Evolutionary conservation across 2,329 filamentous ascomycete genomes (phyloP), one percentile per base, ranked within the genome.

Genomic region (Arthroderma sp.): DNA sequence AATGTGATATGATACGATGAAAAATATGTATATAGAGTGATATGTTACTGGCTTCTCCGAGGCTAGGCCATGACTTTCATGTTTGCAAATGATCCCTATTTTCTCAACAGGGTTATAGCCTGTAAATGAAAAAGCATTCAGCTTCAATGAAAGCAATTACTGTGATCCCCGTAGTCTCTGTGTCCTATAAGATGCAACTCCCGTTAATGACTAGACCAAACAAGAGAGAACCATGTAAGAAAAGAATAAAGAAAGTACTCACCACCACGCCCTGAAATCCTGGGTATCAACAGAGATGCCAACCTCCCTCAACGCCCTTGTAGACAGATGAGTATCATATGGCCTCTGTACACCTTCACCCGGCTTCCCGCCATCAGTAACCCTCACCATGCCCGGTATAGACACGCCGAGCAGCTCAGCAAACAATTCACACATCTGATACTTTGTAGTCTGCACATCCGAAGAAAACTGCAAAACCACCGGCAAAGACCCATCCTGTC

Each of bases 311-410:
- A 95, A 73, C 39, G 77, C 81, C 70, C 80, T 81, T 7, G 87
- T 95, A 65, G 87, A 90, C 49, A 96, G 75, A 71, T 95, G 89
- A 64, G 87, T 91, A 72, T 95, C 89, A 67, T 88, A 95, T 11
- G 91, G 90, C 61, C 90, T 79, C 72, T 90, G 82, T 0, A 90
- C 87, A 21, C 79, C 77, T 47, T 85, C 81, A 60, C 81, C 83
- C 4, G 84, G 82, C 62, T 88, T 85, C 68, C 87, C 86, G 65
- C 87, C 78, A 23, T 82, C 80, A 65, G 88, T 85, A 8, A 85
- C 75, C 44, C 64, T 59, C 65, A 81, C 77, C 70, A 95, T 84
- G 6, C 80, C 79, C 51, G 82, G 80, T 19, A 85, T 76, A 9
- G 86, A 79, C 57, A 94, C 68, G 0, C 85, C 88, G 79, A 94